Percentiles rank a stretch among this genome's conserved stretches.
These are phyloP conservation scores for Carex sylvatica DNA, from an alignment of 202 grass and related monocot genomes.

Conservation along the genomic window DNA sequence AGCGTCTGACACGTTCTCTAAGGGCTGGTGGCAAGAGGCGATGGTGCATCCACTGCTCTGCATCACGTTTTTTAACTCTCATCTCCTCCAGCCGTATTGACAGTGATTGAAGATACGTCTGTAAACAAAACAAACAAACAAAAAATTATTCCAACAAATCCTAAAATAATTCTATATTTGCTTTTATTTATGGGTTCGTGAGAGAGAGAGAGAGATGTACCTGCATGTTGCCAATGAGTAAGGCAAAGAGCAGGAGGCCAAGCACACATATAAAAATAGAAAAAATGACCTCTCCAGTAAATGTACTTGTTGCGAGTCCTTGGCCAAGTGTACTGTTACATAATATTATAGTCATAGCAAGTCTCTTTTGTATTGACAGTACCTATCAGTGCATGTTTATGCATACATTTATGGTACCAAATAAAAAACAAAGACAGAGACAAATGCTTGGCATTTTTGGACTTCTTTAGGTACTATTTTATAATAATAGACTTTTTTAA, in stretches of 20 bases:
- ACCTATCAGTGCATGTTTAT: not conserved
- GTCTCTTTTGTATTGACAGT: not conserved
- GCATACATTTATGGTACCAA: not conserved
- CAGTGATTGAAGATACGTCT: slow-evolving; percentile 85
- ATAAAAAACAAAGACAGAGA: no score
- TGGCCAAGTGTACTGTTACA: slow-evolving; percentile 66
- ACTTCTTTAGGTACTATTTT: no score
- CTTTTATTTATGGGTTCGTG: not conserved
- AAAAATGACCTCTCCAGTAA: slow-evolving; percentile 63
- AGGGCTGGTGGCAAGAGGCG: slow-evolving; percentile 53
- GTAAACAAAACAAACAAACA: slow-evolving; percentile 11
- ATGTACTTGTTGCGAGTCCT: slow-evolving; percentile 63
- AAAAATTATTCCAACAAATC: not conserved
- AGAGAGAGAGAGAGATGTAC: slow-evolving; percentile 31
- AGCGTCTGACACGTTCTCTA: slow-evolving; percentile 68
- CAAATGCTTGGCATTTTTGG: no score
- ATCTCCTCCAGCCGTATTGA: slow-evolving; percentile 85
- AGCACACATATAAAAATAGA: slow-evolving; percentile 66
- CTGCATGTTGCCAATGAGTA: slow-evolving; percentile 95
- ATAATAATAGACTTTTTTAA: no score
- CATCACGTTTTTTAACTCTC: slow-evolving; percentile 81
- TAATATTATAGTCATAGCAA: not conserved
- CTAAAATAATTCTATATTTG: not conserved
- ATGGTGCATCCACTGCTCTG: slow-evolving; percentile 93
- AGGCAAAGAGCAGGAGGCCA: slow-evolving; percentile 71